Evolutionary conservation across 768 basidiomycete species (phyloP).

Genomic region (Termitomyces bulborhizus): DNA sequence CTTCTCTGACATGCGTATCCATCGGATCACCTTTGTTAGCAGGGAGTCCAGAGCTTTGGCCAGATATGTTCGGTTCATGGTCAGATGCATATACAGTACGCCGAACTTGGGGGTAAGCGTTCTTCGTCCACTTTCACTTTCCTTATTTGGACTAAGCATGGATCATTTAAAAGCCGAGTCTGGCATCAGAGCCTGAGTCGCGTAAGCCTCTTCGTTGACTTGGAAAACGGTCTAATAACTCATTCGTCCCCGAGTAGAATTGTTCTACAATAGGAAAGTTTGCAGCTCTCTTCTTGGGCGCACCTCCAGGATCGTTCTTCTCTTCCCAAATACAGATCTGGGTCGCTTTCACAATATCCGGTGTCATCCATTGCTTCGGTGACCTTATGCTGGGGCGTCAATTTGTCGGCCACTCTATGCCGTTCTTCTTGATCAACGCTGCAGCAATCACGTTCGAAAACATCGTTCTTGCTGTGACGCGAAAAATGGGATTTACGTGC

Average conservation of each 20-base stretch:
- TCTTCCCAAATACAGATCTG: conserved; percentile 2
- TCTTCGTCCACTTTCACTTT: neutral
- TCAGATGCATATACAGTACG: conserved; percentile 5
- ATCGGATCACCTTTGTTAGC: neutral
- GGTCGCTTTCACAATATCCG: conserved; percentile 2
- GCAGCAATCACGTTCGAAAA: conserved; percentile 2
- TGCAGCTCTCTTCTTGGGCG: neutral
- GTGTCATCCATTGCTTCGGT: conserved; percentile 5
- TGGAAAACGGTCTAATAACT: neutral
- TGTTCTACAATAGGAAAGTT: neutral
- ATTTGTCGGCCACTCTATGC: neutral
- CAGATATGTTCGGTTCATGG: conserved; percentile 6
- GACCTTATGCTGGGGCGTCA: conserved; percentile 4
- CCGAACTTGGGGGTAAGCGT: conserved; percentile 4
- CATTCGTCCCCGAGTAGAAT: neutral
- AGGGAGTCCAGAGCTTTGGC: conserved; percentile 3
- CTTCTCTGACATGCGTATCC: neutral
- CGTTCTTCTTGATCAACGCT: conserved; percentile 3
- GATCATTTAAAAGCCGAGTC: neutral
- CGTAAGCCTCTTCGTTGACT: neutral
- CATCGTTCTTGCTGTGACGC: neutral
- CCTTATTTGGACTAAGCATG: neutral
- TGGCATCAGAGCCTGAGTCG: conserved; percentile 8
- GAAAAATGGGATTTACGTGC: neutral
- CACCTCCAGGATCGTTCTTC: neutral